Evolutionary conservation across 2,329 filamentous ascomycete species (phyloP).

Genomic region (Penicillium sp.): DNA sequence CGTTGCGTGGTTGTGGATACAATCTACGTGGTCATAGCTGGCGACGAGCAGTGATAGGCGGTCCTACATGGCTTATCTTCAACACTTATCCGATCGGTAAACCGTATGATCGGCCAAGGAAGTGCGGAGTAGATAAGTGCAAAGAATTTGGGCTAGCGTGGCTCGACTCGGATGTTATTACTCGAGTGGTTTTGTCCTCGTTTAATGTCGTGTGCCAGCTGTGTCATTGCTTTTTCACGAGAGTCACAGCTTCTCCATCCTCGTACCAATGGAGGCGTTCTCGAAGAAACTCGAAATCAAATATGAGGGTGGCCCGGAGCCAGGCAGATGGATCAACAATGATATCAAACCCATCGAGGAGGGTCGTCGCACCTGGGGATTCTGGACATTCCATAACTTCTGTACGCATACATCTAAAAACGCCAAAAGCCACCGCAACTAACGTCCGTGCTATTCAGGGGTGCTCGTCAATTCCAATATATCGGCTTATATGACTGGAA

Average conservation of each 20-base stretch:
- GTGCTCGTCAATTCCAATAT: neutral
- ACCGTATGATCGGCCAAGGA: neutral
- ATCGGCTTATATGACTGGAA: neutral
- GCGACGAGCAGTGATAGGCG: neutral
- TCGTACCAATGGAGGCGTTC: neutral
- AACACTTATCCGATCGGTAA: neutral
- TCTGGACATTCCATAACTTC: constrained; percentile 43
- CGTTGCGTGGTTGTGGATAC: neutral
- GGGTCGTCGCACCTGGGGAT: constrained; percentile 42
- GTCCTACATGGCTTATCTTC: neutral
- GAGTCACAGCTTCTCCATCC: no score
- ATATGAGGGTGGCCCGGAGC: neutral
- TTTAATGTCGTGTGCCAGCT: neutral
- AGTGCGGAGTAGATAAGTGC: neutral
- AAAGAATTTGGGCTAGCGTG: neutral
- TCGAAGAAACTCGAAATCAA: neutral
- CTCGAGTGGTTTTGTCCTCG: neutral
- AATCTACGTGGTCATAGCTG: neutral
- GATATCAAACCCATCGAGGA: constrained; percentile 49
- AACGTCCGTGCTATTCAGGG: neutral
- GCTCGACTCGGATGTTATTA: neutral
- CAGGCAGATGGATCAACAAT: constrained; percentile 42
- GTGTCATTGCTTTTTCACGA: neutral
- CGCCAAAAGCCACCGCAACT: neutral
- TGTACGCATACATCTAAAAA: neutral